phyloP scores from a whole-genome alignment of 257 asterid genomes.

The Gardenia jasminoides region DNA sequence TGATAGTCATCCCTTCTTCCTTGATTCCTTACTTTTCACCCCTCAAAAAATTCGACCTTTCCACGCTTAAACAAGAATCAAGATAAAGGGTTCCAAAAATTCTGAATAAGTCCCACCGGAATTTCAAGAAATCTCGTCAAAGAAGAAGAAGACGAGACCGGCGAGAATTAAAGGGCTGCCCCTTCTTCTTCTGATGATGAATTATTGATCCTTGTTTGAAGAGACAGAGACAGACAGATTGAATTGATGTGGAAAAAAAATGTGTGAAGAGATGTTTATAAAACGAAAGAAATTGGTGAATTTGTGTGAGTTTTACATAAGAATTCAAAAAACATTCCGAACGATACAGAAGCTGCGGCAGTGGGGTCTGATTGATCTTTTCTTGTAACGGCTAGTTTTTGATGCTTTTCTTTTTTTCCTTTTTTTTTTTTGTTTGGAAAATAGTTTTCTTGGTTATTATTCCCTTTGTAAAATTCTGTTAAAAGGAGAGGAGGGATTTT shows the following conservation, averaged over 20 bases:
- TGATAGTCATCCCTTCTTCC: conserved; percentile 38
- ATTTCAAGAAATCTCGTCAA: background rate
- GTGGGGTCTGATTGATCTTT: background rate
- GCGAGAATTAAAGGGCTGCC: background rate
- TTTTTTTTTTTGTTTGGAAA: no score
- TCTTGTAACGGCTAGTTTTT: conserved; percentile 16
- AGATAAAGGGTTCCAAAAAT: background rate
- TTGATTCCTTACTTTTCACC: background rate
- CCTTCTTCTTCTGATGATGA: background rate
- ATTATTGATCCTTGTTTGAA: no score
- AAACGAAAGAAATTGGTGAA: no score
- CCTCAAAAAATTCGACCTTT: background rate
- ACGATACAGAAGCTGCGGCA: background rate
- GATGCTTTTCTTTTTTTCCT: background rate
- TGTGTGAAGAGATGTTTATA: background rate
- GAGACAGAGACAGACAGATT: background rate
- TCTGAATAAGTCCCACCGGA: background rate
- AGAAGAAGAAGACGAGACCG: background rate
- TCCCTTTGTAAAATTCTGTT: no score
- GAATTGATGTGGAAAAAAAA: background rate
- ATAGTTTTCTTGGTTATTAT: no score
- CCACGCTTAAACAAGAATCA: background rate
- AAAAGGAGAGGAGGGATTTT: no score
- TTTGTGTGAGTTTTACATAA: background rate
- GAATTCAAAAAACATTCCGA: background rate